These are phyloP conservation scores for Cercospora sp. DNA, from an alignment of 2,329 filamentous ascomycete genomes.

Conservation along the genomic window DNA sequence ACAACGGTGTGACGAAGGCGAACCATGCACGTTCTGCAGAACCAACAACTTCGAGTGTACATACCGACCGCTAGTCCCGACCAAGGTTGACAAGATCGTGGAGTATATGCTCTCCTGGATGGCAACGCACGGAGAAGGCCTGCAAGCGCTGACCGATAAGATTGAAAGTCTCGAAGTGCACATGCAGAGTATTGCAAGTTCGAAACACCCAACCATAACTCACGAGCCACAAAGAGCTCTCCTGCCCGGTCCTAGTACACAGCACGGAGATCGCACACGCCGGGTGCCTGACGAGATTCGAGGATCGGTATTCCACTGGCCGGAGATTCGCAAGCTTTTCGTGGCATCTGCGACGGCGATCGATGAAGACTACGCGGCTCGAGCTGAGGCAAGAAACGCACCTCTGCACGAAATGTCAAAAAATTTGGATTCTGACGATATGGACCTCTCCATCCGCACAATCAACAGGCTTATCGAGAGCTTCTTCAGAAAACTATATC, in stretches of 20 bases:
- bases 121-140: not conserved
- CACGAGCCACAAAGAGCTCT: not conserved
- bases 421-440: not conserved
- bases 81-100: not conserved
- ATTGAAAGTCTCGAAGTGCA: not conserved
- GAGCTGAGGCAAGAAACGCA: not conserved
- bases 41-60: not conserved
- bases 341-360: not conserved
- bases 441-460: not conserved
- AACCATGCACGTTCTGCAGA: not conserved
- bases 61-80: not conserved
- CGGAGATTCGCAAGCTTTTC: not conserved
- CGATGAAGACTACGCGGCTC: not conserved
- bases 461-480: constrained; percentile 2
- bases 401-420: not conserved
- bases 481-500: not conserved
- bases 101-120: not conserved
- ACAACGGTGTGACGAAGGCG: not conserved
- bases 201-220: not conserved
- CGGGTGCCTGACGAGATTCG: not conserved
- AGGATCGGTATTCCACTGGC: not conserved
- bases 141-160: not conserved
- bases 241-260: not conserved
- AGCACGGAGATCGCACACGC: not conserved
- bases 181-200: not conserved